Evolutionary conservation across 139 green algal species (phyloP), one percentile per base, ranked within the genome.

Genomic region (Bryopsis sp.): DNA sequence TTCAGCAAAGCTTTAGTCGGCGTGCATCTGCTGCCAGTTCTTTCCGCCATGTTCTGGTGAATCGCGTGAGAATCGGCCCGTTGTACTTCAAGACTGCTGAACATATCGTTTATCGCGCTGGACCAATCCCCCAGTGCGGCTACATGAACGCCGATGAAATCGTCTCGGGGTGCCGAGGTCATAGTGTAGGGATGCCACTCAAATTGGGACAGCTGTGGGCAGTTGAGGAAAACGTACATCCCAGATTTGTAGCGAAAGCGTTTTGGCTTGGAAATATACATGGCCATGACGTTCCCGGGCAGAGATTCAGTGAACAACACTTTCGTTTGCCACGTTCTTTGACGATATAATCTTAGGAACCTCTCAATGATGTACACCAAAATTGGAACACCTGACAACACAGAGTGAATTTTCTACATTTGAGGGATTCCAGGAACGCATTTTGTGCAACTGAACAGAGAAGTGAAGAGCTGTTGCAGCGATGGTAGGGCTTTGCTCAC

Each of bases 151-250:
- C 59, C 4, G 15, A 67, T 47, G 29, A 47, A 31, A 47, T 43
- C 59, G 59, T 67, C 59, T 43, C 39, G 29, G 8, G 50, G 50
- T 28, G 67, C 47, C 3, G 47, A 48, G 2, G 50, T 67, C 15
- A 62, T 24, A 37, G 59, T 74, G 68, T 75, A 79, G 19, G 74
- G 74, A 57, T 79, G 74, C 74, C 74, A 79, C 48, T 79, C 68
- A 36, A 67, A 59, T 34, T 59, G 24, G 39, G 72, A 67, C n/a
- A 78, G 47, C 4, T 3, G 29, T 7, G 60, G 72, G 2, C 47
- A 64, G 60, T 72, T 73, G 36, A 79, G 64, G 60, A 71, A 79
- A 35, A 79, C 15, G 67, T 79, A 75, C 74, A 73, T 73, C 8
- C 68, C 68, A 5, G 47, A 11, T 47, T 64, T 63, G 58, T 63